Percentiles rank a stretch among this genome's conserved stretches.
phyloP scores from a whole-genome alignment of 441 rosid genomes.

The Adansonia rubrostipa region DNA sequence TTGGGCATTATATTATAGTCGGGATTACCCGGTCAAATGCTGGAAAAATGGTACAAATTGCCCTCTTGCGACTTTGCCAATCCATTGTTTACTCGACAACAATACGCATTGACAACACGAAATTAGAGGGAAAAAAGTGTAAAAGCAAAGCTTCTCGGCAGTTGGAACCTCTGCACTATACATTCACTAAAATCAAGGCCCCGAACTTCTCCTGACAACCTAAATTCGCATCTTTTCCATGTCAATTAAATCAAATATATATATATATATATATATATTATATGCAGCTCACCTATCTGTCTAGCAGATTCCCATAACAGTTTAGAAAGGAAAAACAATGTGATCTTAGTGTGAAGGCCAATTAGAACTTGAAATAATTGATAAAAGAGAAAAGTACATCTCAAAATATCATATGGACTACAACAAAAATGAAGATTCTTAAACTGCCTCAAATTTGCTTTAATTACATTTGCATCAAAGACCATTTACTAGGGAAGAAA shows the following conservation, averaged over 20 bases:
- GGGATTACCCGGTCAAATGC: background rate
- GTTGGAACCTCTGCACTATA: too few species aligned
- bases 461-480: background rate
- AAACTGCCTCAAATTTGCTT: background rate
- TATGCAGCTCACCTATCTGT: constrained; percentile 1
- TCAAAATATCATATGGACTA: background rate
- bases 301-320: background rate
- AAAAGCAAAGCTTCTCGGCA: background rate
- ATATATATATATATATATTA: too few species aligned
- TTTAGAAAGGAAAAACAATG: background rate
- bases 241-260: background rate
- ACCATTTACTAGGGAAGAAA: background rate
- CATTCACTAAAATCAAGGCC: background rate
- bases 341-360: too few species aligned
- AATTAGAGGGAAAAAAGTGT: background rate
- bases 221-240: background rate
- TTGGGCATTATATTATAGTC: background rate
- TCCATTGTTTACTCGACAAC: background rate
- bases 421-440: background rate
- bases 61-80: background rate
- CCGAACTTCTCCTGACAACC: background rate
- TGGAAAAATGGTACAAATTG: background rate
- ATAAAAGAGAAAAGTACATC: too few species aligned
- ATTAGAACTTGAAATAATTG: too few species aligned
- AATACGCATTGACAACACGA: background rate